Evolutionary conservation across 345 rosid species (phyloP).

Genomic region (Schrenkiella parvula): DNA sequence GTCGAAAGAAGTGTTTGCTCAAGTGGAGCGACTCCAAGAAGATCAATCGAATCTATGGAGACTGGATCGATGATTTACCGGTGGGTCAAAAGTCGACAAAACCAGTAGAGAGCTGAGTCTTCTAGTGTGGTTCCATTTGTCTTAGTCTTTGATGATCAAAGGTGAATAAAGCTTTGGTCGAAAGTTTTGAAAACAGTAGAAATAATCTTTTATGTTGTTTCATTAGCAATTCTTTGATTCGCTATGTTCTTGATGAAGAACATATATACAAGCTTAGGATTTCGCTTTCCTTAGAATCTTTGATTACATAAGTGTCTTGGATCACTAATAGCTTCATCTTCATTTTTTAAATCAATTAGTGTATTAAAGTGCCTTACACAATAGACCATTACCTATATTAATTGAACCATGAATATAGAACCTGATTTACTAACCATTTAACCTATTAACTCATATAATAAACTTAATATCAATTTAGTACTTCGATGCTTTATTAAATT

Average conservation of each 20-base stretch:
- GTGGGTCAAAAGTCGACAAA: constrained; percentile 41
- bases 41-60: constrained; percentile 79
- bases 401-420: neutral
- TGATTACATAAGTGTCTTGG: constrained; percentile 14
- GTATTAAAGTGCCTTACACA: neutral
- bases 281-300: neutral
- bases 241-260: constrained; percentile 11
- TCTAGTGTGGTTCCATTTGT: constrained; percentile 4
- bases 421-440: neutral
- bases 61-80: constrained; percentile 93
- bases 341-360: neutral
- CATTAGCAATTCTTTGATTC: constrained; percentile 30
- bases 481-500: neutral
- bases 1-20: constrained; percentile 53
- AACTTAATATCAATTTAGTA: neutral
- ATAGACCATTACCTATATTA: neutral
- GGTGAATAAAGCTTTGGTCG: constrained; percentile 30
- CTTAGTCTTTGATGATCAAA: constrained; percentile 30
- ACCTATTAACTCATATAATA: neutral
- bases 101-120: constrained; percentile 48
- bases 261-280: constrained; percentile 15
- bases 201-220: neutral
- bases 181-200: constrained; percentile 33
- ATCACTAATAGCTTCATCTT: constrained; percentile 5
- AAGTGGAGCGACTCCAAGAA: constrained; percentile 85